Base-by-base conservation (phyloP, 208 protist species). In the Naegleria fowleri region DNA sequence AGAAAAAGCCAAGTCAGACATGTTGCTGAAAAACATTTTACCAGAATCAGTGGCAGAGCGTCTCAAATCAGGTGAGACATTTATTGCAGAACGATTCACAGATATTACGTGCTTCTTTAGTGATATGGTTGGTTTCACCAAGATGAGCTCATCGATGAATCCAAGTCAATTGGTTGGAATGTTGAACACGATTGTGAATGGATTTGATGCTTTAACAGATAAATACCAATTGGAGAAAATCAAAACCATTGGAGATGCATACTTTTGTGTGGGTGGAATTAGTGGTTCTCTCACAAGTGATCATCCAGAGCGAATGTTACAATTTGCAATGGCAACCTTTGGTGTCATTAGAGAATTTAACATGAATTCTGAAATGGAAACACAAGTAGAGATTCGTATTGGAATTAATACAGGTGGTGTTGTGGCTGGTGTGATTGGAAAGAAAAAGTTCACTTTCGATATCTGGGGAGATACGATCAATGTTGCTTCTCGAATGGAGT, bases 111-210 rank as follows among this genome's bases (percentile, higher is more conserved):
- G 67, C 25, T 79, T 79, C 16, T 79, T 79, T 36, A 79, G 67
- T 36, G 67, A 79, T 36, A 79, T 79, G 55, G 86, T 89, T 55
- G 19, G 91, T 39, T 95, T 95, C 52, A 93, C 93, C 40, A 91
- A 95, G 75, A 91, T 94, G 90, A 83, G 25, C 4, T 33, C 33
- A 40, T 7, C 91, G 33, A 86, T 94, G 79, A 75, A 90, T 41
- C 75, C 94, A 25, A 75, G 25, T 43, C 55, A 43, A 11, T 59
- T 91, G 25, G 86, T 90, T 6, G 9, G 15, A 1, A 36, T 91
- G 29, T 41, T 91, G 3, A 67, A 86, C 39, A 41, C 22, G 25
- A 90, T 91, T 25, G 6, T 91, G 13, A 43, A 25, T 58, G n/a
- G 25, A n/a, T 91, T 91, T 88, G 90, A 91, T 41, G 19, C 75